Base-by-base conservation (phyloP, 805 yeast species). In the Yarrowia sp. region DNA sequence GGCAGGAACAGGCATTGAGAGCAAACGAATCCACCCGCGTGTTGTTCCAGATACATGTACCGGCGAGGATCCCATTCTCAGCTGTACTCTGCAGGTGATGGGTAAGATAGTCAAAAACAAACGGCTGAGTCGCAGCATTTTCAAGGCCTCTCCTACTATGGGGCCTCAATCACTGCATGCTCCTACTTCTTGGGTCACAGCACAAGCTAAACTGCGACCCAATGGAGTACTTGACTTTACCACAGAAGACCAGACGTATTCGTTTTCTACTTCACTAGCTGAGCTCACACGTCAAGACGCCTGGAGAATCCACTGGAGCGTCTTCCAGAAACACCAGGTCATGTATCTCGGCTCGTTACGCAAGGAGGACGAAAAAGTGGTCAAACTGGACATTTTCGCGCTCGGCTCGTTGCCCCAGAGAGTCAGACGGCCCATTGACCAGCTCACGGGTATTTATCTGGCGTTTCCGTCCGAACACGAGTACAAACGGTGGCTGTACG, bases 311-410 rank as follows among this genome's bases (percentile, higher is more conserved):
- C 61, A 54, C 16, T 54, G 61, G 61, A 38, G 46, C 19, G 61
- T 54, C 3, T 54, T 54, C 21, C 61, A 54, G 40, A 54, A 38
- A 19, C 61, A 54, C n/a, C 61, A 54, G 24, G 61, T 54, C 14
- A 8, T 54, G 26, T 54, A 54, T 14, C 36, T 54, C 4, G 61
- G 61, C 7, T 54, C 61, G 6, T 10, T 54, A 8, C 35, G 61
- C 17, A 54, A 54, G 19, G 61, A 54, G 35, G 61, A 54, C 30
- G 61, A 54, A 54, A 54, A 54, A 24, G 61, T 54, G 33, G 46
- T 36, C 24, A 54, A 54, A 8, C 36, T 54, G 26, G 61, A 54
- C 26, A 54, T 54, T 9, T 54, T 54, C 10, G 46, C 61, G 0
- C 46, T 54, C 2, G 44, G 46, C 5, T 38, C 43, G 7, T 49